Evolutionary conservation across 352 stramenopile genomes (phyloP), one percentile per base, ranked within the genome.

Genomic region (Pythium aristosporum): DNA sequence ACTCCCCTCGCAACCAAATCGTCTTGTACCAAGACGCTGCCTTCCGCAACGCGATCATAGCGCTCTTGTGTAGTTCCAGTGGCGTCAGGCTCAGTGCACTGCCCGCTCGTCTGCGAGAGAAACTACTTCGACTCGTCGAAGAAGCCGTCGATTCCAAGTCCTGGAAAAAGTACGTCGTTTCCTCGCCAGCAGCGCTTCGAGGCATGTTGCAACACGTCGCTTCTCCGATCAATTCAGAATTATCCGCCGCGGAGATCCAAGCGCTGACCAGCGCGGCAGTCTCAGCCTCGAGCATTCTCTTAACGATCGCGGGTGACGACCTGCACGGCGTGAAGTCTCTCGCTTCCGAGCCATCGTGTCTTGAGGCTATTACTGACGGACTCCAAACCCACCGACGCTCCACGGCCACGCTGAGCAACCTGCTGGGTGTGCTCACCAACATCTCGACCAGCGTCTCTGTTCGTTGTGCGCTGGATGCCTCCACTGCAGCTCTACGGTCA

Each of bases 391-490:
- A 41, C n/a, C 74, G 44, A 16, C 28, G 56, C 12, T 34, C 36
- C 18, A 36, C 48, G 2, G 65, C 48, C 1, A 41, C 49, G 2
- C 47, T 79, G 41, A 54, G 48, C 28, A 82, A 87, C 20, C 5
- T 88, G 8, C 74, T 92, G 10, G 84, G 82, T 0, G 62, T 88
- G 13, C 41, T 86, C 32, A 80, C 73, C 5, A 91, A 92, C 47
- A 57, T 92, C 34, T 88, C 82, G 1, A 90, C 77, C 5, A 59
- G 61, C 23, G 48, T 56, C 18, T 13, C 12, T 0, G 36, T 84
- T 23, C 79, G 75, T 23, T 55, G 3, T 23, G 60, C 32, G 11
- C 49, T 69, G 5, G 62, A 57, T 21, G 10, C 25, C 2, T 16
- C 25, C 43, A 42, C 2, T 6, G 10, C 37, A 43, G 34, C 43